Evolutionary conservation across 1,284 basidiomycete species (phyloP).

Genomic region (Papiliotrema terrestris): DNA sequence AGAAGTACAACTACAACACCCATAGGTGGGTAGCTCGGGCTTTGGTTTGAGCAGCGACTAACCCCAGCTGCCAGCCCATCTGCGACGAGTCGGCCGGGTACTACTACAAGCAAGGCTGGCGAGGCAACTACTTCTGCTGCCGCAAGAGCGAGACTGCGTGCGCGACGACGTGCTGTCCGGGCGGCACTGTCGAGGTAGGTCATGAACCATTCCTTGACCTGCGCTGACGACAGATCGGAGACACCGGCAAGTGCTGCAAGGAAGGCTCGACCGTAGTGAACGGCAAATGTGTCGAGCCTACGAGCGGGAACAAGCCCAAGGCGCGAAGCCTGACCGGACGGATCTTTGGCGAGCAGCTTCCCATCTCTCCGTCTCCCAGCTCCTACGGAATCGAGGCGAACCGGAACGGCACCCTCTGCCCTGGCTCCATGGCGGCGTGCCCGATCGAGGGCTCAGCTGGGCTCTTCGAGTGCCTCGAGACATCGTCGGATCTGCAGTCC

Average conservation of each 20-base stretch:
- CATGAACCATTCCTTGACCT: too few relatives aligned
- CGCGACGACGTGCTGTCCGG: constrained; percentile 26
- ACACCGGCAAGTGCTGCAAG: constrained; percentile 24
- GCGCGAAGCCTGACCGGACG: constrained; percentile 3
- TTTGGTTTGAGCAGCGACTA: neutral
- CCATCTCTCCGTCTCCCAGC: neutral
- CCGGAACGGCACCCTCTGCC: constrained; percentile 53
- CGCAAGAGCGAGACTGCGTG: constrained; percentile 14
- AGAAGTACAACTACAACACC: constrained; percentile 12
- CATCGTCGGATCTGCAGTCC: constrained; percentile 36
- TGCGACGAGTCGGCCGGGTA: constrained; percentile 15
- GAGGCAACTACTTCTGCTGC: constrained; percentile 21
- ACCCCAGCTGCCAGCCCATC: constrained; percentile 11
- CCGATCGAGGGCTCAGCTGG: constrained; percentile 51
- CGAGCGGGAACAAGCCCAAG: neutral
- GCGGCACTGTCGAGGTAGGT: constrained; percentile 15
- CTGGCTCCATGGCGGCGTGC: constrained; percentile 59
- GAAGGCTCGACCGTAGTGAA: constrained; percentile 19
- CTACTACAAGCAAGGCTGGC: constrained; percentile 8
- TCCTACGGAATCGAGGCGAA: constrained; percentile 24
- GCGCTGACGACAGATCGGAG: neutral
- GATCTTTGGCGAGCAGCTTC: constrained; percentile 6
- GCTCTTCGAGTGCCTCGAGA: constrained; percentile 60
- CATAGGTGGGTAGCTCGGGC: too few relatives aligned
- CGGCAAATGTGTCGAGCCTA: constrained; percentile 23